Evolutionary conservation across 225 moss, liverwort and hornwort genomes (phyloP).

Genomic region (Climacium dendroides): DNA sequence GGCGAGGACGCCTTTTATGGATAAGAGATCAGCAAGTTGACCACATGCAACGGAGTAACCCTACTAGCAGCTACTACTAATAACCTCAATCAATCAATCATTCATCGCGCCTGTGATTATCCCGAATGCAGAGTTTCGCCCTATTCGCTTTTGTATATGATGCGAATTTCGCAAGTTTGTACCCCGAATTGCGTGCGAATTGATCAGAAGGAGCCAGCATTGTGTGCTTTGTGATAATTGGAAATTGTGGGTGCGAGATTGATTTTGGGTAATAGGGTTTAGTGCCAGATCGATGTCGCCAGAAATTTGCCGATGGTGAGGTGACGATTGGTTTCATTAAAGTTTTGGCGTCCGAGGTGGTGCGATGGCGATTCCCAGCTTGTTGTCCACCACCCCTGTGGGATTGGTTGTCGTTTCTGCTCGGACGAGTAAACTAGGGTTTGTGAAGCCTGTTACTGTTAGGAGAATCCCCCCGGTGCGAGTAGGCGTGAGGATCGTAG

Average conservation of each 20-base stretch:
- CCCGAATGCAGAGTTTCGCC: neutral
- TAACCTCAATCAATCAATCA: neutral
- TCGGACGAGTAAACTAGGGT: neutral
- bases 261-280: neutral
- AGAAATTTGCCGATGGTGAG: neutral
- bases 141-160: neutral
- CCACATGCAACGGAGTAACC: neutral
- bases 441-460: neutral
- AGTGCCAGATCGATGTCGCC: neutral
- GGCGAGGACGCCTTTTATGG: neutral
- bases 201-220: neutral
- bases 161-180: neutral
- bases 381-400: neutral
- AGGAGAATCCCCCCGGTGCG: neutral
- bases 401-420: neutral
- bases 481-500: neutral
- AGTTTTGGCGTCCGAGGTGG: neutral
- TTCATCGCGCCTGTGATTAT: neutral
- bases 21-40: neutral
- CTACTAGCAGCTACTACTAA: neutral
- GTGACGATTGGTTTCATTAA: neutral
- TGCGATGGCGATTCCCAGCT: constrained; percentile 1
- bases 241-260: neutral
- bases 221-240: neutral
- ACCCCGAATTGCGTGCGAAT: neutral